These are phyloP conservation scores for Psilocybe cubensis DNA, from an alignment of 768 basidiomycete species.

Conservation along the genomic window DNA sequence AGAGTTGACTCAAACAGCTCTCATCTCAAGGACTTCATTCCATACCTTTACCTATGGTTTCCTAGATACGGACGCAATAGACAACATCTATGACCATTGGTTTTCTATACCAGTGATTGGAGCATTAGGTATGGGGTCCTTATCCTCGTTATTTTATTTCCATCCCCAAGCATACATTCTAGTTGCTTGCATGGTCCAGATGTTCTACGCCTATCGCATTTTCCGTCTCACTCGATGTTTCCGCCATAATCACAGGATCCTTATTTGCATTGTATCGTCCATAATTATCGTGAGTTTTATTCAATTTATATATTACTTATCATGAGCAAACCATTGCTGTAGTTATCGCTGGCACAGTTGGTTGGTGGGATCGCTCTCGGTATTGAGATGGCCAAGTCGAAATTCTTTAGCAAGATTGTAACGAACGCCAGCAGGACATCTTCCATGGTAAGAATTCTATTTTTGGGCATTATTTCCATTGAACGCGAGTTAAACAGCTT, in stretches of 20 bases:
- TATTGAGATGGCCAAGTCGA: not conserved
- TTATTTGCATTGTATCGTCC: not conserved
- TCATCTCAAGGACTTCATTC: not conserved
- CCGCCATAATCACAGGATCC: not conserved
- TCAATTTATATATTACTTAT: not conserved
- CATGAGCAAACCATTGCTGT: not conserved
- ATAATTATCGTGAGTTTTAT: not conserved
- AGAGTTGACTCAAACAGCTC: not conserved
- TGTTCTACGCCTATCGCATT: not conserved
- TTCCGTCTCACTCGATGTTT: not conserved
- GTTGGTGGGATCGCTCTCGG: slow-evolving; percentile 10
- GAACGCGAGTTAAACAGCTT: not conserved
- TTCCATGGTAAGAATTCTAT: not conserved
- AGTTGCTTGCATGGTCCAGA: not conserved
- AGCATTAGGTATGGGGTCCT: not conserved
- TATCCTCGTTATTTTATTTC: not conserved
- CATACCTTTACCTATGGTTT: not conserved
- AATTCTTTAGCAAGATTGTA: not conserved
- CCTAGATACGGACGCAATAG: not conserved
- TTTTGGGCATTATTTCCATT: not conserved
- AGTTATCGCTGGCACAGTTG: slow-evolving; percentile 8
- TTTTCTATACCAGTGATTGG: slow-evolving; percentile 1
- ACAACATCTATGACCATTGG: slow-evolving; percentile 1
- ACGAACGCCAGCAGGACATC: not conserved
- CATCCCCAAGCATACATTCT: not conserved